Percentiles rank a stretch among this genome's conserved stretches.
These are phyloP conservation scores for Blepharisma japonicum DNA, from an alignment of 73 alveolate genomes.

Conservation along the genomic window DNA sequence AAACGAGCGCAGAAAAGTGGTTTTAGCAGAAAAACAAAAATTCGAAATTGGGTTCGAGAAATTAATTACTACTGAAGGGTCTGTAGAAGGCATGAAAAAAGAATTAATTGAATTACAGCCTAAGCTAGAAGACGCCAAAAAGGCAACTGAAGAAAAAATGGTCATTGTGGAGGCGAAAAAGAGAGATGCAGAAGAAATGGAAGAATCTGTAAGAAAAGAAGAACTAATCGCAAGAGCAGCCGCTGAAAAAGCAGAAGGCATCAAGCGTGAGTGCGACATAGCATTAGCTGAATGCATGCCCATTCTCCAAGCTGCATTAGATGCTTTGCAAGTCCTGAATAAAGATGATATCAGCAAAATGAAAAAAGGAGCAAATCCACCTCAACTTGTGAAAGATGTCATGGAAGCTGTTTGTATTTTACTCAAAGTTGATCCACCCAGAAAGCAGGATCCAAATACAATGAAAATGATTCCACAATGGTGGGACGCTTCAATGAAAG, in stretches of 20 bases:
- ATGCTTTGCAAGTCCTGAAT: constrained; percentile 64
- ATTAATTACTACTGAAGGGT: constrained; percentile 90
- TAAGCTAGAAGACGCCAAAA: constrained; percentile 84
- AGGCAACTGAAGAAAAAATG: constrained; percentile 97
- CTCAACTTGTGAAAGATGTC: constrained; percentile 76
- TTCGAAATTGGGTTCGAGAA: constrained; percentile 83
- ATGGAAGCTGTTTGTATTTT: constrained; percentile 89
- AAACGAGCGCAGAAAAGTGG: constrained; percentile 48
- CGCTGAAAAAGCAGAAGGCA: constrained; percentile 87
- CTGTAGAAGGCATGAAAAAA: constrained; percentile 94
- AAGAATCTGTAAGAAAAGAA: constrained; percentile 78
- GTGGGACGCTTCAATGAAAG: constrained; percentile 74
- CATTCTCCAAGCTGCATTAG: constrained; percentile 64
- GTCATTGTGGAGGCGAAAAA: constrained; percentile 89
- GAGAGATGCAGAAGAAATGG: constrained; percentile 95
- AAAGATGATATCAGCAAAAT: constrained; percentile 60
- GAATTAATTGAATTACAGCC: constrained; percentile 96
- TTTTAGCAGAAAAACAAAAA: constrained; percentile 35
- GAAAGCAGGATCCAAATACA: constrained; percentile 68
- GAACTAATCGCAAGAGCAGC: constrained; percentile 90
- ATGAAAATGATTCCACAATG: constrained; percentile 68
- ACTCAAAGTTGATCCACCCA: constrained; percentile 74
- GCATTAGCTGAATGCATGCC: constrained; percentile 91
- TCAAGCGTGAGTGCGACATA: constrained; percentile 89
- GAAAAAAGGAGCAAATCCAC: constrained; percentile 67